Evolutionary conservation across 148 eudicot species (phyloP).

Genomic region (Vaccinium darrowii): DNA sequence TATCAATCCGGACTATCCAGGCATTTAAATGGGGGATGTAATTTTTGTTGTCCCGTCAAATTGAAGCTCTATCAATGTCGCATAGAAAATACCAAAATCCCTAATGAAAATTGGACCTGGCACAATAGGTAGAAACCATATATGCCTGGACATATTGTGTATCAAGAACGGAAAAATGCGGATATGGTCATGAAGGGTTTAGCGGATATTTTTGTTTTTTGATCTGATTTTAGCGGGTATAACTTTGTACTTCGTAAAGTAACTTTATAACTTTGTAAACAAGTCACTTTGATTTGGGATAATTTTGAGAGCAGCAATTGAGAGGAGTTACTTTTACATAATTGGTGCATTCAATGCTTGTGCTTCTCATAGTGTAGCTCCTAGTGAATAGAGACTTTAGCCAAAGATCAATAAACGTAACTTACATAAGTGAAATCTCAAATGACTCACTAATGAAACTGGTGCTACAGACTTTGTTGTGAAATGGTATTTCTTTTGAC

Average conservation of each 20-base stretch:
- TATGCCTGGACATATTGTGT: background rate
- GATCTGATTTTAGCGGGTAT: too few relatives aligned
- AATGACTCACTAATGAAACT: background rate
- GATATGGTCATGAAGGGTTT: background rate
- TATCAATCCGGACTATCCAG: background rate
- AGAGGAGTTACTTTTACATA: constrained; percentile 2
- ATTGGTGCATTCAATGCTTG: background rate
- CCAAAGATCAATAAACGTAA: background rate
- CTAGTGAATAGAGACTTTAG: background rate
- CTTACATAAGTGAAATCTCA: background rate
- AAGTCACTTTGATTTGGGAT: background rate
- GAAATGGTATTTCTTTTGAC: background rate
- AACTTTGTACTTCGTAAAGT: too few relatives aligned
- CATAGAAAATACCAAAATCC: background rate
- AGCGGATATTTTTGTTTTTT: too few relatives aligned
- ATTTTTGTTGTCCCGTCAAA: background rate
- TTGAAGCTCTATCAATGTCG: background rate
- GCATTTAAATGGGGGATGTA: background rate
- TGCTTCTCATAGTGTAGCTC: too few relatives aligned
- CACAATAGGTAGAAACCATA: background rate
- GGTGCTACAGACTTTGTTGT: background rate
- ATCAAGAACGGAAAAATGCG: background rate
- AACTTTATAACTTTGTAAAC: background rate
- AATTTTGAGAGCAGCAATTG: background rate
- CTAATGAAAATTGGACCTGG: background rate